Conservation (phyloP, 2,329 filamentous ascomycete genomes). For the Whalleya microplaca region DNA sequence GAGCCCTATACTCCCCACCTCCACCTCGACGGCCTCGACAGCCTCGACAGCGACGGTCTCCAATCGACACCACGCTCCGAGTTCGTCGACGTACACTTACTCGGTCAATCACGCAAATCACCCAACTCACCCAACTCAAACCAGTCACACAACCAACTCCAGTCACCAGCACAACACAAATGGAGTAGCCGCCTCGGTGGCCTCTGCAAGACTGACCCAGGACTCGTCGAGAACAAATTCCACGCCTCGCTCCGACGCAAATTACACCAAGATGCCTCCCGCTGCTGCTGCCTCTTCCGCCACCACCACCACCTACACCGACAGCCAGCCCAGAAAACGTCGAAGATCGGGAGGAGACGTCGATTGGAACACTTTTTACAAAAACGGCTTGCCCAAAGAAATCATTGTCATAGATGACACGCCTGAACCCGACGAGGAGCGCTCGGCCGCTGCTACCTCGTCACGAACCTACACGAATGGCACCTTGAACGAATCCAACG, state of each 20-base stretch:
- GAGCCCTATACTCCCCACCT: constrained; percentile 44
- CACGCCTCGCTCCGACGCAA: constrained; percentile 39
- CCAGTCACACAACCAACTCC: constrained; percentile 28
- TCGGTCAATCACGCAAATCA: constrained; percentile 27
- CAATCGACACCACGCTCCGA: constrained; percentile 36
- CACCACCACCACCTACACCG: constrained; percentile 30
- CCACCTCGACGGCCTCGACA: constrained; percentile 45
- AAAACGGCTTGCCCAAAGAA: constrained; percentile 81
- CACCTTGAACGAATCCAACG: constrained; percentile 36
- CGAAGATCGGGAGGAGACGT: constrained; percentile 65
- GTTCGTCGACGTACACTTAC: constrained; percentile 36
- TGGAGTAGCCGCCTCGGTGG: constrained; percentile 42
- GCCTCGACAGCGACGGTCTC: constrained; percentile 38
- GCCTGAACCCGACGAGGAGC: constrained; percentile 57
- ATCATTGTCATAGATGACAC: constrained; percentile 82
- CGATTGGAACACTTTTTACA: constrained; percentile 81
- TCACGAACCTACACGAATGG: constrained; percentile 44
- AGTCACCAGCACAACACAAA: constrained; percentile 36
- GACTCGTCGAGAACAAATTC: constrained; percentile 39
- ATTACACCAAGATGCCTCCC: constrained; percentile 42
- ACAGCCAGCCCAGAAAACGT: constrained; percentile 51
- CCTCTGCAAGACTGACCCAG: constrained; percentile 34
- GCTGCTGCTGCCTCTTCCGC: constrained; percentile 36
- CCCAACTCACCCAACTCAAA: too few species aligned
- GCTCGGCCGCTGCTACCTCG: constrained; percentile 34